Evolutionary conservation across 306 rosid species (phyloP), one percentile per base, ranked within the genome.

Genomic region (Casuarina glauca): DNA sequence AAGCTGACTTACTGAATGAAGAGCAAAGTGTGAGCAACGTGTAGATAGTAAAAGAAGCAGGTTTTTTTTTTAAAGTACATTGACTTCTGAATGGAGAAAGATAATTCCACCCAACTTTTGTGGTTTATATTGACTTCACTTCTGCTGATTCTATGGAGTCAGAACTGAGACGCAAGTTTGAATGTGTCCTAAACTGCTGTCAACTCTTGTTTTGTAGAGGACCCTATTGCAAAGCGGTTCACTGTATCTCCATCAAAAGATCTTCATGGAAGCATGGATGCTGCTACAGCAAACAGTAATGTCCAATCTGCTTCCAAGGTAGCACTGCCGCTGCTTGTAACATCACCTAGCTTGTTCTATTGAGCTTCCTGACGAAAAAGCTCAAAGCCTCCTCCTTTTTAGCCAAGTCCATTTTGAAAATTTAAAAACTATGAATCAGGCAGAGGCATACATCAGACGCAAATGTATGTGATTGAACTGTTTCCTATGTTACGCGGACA

Each of bases 151-250:
- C 36, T 32, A 5, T 73, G 10, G 42, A 19, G 35, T 45, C 45
- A 62, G 63, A 70, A 73, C 76, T 74, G 39, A 76, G 69, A 53
- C 41, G 51, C 79, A n/a, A 43, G 53, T 38, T 67, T 54, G 49
- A 63, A 19, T 15, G 41, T 26, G 44, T 64, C 78, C 46, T 71
- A 43, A 73, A 42, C 67, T 58, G 70, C 74, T 76, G 43, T 26
- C 67, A 19, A 36, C 52, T 69, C 80, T 68, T 84, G 64, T 70
- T 87, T 67, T 69, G 70, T 82, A 94, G 98, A 87, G 79, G 98
- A 94, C 75, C 93, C 98, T 19, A 90, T 95, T 80, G 89, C 94
- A 71, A 88, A 87, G 86, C 91, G 96, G 79, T 70, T 86, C 82
- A 83, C 78, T 69, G 83, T 88, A 67, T 54, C 88, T 85, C 86